These are phyloP conservation scores for Citrus mangshanensis DNA, from an alignment of 345 rosid species.

Conservation along the genomic window DNA sequence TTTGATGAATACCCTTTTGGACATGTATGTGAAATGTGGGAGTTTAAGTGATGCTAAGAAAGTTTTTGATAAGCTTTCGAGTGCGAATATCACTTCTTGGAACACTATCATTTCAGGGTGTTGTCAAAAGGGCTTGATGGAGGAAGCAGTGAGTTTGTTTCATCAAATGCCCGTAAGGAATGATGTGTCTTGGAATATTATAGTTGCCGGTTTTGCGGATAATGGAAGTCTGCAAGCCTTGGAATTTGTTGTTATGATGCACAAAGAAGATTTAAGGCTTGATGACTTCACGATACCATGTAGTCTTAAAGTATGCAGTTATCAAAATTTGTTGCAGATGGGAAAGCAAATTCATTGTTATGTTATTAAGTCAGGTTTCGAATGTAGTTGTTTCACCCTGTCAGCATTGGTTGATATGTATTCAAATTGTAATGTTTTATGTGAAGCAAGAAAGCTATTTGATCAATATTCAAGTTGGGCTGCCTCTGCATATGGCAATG, in stretches of 20 bases:
- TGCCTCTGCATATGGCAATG: slow-evolving; percentile 12
- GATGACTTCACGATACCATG: slow-evolving; percentile 69
- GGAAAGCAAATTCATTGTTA: slow-evolving; percentile 62
- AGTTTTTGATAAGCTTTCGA: slow-evolving; percentile 34
- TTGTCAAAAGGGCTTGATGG: slow-evolving; percentile 55
- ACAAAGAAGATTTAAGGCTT: slow-evolving; percentile 47
- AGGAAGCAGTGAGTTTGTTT: slow-evolving; percentile 58
- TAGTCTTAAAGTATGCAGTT: slow-evolving; percentile 53
- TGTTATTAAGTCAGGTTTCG: slow-evolving; percentile 50
- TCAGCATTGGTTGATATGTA: slow-evolving; percentile 76
- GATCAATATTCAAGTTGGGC: slow-evolving; percentile 12
- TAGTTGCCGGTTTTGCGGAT: slow-evolving; percentile 64
- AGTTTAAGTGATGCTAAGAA: slow-evolving; percentile 49
- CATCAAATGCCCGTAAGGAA: slow-evolving; percentile 42
- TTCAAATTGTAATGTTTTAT: slow-evolving; percentile 46
- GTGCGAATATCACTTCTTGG: slow-evolving; percentile 56
- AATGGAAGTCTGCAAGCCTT: slow-evolving; percentile 44
- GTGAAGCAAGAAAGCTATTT: slow-evolving; percentile 42
- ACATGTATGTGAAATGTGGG: slow-evolving; percentile 74
- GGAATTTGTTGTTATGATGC: slow-evolving; percentile 56
- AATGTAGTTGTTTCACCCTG: slow-evolving; percentile 42
- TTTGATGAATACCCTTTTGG: slow-evolving; percentile 64
- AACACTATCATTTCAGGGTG: slow-evolving; percentile 69
- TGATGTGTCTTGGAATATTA: slow-evolving; percentile 64
- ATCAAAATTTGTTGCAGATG: slow-evolving; percentile 33